Percentiles rank a stretch among this genome's conserved stretches.
Evolutionary conservation across 2,329 filamentous ascomycete genomes (phyloP).

Genomic region (Hymenoscyphus linearis): DNA sequence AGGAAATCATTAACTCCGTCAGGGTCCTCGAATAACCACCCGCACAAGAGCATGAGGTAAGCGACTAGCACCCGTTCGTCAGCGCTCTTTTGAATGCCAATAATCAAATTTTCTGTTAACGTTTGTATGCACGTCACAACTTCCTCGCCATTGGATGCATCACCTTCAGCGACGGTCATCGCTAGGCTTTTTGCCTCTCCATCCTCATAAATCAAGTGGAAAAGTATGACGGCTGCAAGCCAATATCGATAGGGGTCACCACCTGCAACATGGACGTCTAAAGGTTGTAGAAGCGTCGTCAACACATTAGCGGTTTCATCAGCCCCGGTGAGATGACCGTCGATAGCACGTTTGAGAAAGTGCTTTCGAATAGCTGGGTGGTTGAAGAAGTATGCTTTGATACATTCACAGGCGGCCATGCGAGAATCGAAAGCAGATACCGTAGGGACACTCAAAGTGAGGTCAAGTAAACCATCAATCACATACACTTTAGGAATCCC

Average conservation of each 20-base stretch:
- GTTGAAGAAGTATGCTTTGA: slow-evolving; percentile 86
- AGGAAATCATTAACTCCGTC: slow-evolving; percentile 91
- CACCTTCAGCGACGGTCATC: slow-evolving; percentile 81
- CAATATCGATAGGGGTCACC: slow-evolving; percentile 82
- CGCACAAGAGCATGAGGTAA: slow-evolving; percentile 82
- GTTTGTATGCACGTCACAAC: slow-evolving; percentile 91
- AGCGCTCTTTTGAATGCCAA: slow-evolving; percentile 67
- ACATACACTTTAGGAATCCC: slow-evolving; percentile 69
- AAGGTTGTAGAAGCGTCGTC: slow-evolving; percentile 69
- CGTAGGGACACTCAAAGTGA: slow-evolving; percentile 65
- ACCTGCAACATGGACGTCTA: slow-evolving; percentile 52
- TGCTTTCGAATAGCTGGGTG: slow-evolving; percentile 78
- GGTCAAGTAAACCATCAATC: slow-evolving; percentile 84
- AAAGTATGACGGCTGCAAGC: slow-evolving; percentile 82
- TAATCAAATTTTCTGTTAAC: slow-evolving; percentile 78
- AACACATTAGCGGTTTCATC: slow-evolving; percentile 87
- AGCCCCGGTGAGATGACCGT: slow-evolving; percentile 70
- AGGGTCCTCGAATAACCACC: slow-evolving; percentile 89
- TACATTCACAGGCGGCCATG: slow-evolving; percentile 79
- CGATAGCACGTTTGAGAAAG: slow-evolving; percentile 83
- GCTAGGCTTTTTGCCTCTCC: slow-evolving; percentile 71
- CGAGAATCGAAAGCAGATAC: slow-evolving; percentile 71
- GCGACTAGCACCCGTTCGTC: slow-evolving; percentile 77
- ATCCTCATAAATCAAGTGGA: slow-evolving; percentile 81
- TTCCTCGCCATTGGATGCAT: slow-evolving; percentile 85